These are phyloP conservation scores for Hansenula lynferdii DNA, from an alignment of 1,139 yeast species.

Conservation along the genomic window DNA sequence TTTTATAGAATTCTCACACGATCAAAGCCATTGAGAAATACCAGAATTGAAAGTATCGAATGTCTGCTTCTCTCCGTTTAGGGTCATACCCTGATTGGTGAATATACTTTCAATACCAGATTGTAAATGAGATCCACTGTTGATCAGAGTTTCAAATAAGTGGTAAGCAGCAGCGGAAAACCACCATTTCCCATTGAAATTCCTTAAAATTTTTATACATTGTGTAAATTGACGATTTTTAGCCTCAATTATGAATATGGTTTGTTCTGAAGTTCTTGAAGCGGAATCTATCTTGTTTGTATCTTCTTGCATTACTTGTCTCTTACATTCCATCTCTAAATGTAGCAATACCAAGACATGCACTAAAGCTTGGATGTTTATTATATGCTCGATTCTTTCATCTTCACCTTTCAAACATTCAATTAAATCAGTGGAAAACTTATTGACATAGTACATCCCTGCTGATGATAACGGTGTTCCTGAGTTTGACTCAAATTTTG, in stretches of 20 bases:
- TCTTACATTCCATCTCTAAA: slow-evolving; percentile 5
- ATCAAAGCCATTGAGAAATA: neutral
- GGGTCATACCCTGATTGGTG: too few species aligned
- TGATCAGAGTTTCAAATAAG: slow-evolving; percentile 3
- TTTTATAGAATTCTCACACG: too few species aligned
- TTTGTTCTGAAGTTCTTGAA: too few species aligned
- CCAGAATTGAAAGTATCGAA: neutral
- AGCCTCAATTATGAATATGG: too few species aligned
- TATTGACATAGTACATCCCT: slow-evolving; percentile 7
- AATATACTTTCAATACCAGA: neutral
- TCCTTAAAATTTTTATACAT: slow-evolving; percentile 3
- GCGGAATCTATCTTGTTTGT: too few species aligned
- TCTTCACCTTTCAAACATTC: neutral
- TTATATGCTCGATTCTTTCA: slow-evolving; percentile 6
- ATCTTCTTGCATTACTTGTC: neutral
- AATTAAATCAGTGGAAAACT: slow-evolving; percentile 3
- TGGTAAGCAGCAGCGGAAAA: slow-evolving; percentile 7
- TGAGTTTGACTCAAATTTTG: slow-evolving; percentile 1
- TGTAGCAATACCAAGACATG: slow-evolving; percentile 9
- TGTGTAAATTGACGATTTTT: slow-evolving; percentile 2
- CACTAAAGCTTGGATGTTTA: slow-evolving; percentile 5
- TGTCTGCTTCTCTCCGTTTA: too few species aligned
- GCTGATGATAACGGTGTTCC: slow-evolving; percentile 6
- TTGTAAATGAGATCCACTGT: neutral
- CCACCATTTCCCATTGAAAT: slow-evolving; percentile 6